Conservation (phyloP, 1,284 basidiomycete genomes). For the Abortiporus biennis region DNA sequence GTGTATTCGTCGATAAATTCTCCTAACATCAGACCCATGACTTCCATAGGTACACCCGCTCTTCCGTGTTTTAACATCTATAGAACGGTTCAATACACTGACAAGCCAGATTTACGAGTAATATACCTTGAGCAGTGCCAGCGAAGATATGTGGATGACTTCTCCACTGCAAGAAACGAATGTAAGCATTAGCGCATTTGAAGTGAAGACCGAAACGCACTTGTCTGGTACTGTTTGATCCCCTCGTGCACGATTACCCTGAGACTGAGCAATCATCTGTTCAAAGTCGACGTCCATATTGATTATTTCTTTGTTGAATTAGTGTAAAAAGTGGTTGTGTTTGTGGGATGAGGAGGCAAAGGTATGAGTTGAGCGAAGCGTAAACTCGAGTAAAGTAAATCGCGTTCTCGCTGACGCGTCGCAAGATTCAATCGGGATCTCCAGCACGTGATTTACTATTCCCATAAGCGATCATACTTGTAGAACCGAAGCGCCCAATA, state of each 20-base stretch:
- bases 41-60: conserved; percentile 99
- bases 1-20: conserved; percentile 99
- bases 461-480: too few species aligned
- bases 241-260: conserved; percentile 28
- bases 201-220: conserved; percentile 33
- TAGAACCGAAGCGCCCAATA: too few species aligned
- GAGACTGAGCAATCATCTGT: conserved; percentile 47
- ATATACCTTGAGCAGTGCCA: conserved; percentile 86
- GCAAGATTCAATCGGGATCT: too few species aligned
- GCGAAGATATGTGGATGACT: conserved; percentile 93
- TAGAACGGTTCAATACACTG: not conserved
- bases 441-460: too few species aligned
- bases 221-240: conserved; percentile 68
- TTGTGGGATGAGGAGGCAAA: not conserved
- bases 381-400: conserved; percentile 7
- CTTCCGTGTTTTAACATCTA: conserved; percentile 99
- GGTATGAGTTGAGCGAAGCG: not conserved
- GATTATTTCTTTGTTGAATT: not conserved
- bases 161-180: conserved; percentile 71
- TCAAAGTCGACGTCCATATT: conserved; percentile 52
- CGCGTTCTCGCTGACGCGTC: conserved; percentile 28
- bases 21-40: conserved; percentile 99
- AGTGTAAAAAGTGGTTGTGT: not conserved
- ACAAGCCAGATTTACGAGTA: not conserved
- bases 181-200: not conserved